These are phyloP conservation scores for Gossypium davidsonii DNA, from an alignment of 441 rosid genomes.

Conservation along the genomic window DNA sequence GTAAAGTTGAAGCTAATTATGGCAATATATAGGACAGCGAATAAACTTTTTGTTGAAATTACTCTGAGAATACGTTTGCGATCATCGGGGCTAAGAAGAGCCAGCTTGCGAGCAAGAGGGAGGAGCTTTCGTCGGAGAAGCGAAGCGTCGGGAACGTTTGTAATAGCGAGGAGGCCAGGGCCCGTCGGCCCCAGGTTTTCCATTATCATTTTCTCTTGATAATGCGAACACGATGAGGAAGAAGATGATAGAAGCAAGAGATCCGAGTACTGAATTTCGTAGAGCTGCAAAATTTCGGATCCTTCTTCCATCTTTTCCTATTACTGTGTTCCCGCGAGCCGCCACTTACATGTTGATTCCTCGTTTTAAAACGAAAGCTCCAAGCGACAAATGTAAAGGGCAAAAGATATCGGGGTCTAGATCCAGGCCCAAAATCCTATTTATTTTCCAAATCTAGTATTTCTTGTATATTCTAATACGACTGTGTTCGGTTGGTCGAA, in stretches of 20 bases:
- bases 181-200: slow-evolving; percentile 68
- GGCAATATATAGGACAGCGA: background rate
- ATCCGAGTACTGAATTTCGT: slow-evolving; percentile 46
- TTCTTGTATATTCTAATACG: background rate
- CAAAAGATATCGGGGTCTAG: background rate
- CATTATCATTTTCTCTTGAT: slow-evolving; percentile 36
- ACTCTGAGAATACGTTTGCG: slow-evolving; percentile 66
- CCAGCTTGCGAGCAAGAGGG: slow-evolving; percentile 54
- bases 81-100: slow-evolving; percentile 50
- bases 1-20: background rate
- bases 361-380: background rate
- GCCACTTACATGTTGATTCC: background rate
- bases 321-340: background rate
- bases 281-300: slow-evolving; percentile 43
- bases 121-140: slow-evolving; percentile 56
- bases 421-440: background rate
- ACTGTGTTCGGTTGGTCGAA: too few relatives aligned
- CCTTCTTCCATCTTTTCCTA: slow-evolving; percentile 29
- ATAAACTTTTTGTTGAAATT: background rate
- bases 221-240: slow-evolving; percentile 18
- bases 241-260: slow-evolving; percentile 37
- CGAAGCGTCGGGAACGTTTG: slow-evolving; percentile 46
- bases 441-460: background rate
- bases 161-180: slow-evolving; percentile 67
- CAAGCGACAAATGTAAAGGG: background rate